Evolutionary conservation across 1,284 basidiomycete species (phyloP).

Genomic region (Pulveroboletus sp.): DNA sequence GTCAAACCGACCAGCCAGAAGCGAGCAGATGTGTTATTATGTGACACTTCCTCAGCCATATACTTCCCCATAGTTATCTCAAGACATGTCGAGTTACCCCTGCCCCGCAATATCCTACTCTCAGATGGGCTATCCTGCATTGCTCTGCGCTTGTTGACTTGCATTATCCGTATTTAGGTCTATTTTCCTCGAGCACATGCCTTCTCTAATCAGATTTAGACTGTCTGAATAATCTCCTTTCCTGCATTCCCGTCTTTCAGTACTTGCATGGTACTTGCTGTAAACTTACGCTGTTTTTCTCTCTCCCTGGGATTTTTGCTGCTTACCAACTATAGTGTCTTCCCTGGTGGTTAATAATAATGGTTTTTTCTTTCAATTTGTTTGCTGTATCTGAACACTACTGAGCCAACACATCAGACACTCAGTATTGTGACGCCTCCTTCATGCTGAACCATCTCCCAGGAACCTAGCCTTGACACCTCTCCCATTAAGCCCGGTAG

Average conservation of each 20-base stretch:
- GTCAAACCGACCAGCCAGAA: conserved; percentile 58
- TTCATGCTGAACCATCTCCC: conserved; percentile 70
- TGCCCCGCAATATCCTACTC: conserved; percentile 34
- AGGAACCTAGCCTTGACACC: conserved; percentile 66
- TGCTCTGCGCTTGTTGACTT: conserved; percentile 36
- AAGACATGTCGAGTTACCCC: conserved; percentile 35
- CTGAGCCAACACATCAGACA: neutral
- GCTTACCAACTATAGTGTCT: conserved; percentile 36
- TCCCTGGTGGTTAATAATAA: conserved; percentile 44
- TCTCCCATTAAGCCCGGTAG: conserved; percentile 66
- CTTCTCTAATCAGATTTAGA: conserved; percentile 31
- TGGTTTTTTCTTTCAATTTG: neutral
- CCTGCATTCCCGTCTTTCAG: conserved; percentile 25
- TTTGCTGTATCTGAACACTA: neutral
- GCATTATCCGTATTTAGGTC: conserved; percentile 42
- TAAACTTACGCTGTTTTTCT: conserved; percentile 31
- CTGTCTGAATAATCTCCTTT: conserved; percentile 35
- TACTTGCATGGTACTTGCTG: conserved; percentile 29
- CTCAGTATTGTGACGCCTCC: neutral
- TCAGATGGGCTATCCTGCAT: conserved; percentile 25
- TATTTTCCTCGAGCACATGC: conserved; percentile 23
- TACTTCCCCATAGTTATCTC: conserved; percentile 20
- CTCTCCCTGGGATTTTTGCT: conserved; percentile 29
- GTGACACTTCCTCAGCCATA: conserved; percentile 45
- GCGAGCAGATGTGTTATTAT: conserved; percentile 67